phyloP scores from a whole-genome alignment of 805 yeast genomes.

The Lachancea cidri region DNA sequence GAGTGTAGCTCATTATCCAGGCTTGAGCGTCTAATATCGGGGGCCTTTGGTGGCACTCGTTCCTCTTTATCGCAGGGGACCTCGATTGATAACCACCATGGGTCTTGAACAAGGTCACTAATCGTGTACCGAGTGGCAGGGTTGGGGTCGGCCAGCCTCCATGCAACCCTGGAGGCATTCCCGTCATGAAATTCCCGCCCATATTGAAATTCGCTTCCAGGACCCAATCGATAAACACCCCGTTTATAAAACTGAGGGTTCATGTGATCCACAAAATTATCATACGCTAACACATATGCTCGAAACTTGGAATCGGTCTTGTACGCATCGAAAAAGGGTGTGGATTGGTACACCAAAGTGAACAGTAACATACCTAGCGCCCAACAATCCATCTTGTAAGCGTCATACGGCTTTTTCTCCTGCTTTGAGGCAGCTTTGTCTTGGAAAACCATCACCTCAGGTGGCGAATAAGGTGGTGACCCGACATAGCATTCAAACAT shows the following conservation, averaged over 20 bases:
- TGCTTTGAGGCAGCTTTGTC: constrained; percentile 29
- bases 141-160: constrained; percentile 70
- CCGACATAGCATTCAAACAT: constrained; percentile 52
- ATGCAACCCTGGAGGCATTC: constrained; percentile 63
- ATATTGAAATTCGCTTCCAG: constrained; percentile 68
- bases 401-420: constrained; percentile 44
- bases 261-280: constrained; percentile 28
- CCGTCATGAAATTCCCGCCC: constrained; percentile 55
- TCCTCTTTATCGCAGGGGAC: constrained; percentile 41
- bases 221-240: constrained; percentile 46
- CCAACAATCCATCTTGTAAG: constrained; percentile 68
- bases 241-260: constrained; percentile 46
- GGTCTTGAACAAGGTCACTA: constrained; percentile 50
- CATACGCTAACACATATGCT: constrained; percentile 50
- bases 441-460: constrained; percentile 59
- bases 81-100: constrained; percentile 57
- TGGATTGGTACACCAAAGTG: constrained; percentile 50
- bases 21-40: constrained; percentile 24
- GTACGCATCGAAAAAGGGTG: constrained; percentile 55
- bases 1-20: constrained; percentile 8
- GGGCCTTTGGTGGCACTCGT: constrained; percentile 15
- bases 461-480: constrained; percentile 77
- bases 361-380: constrained; percentile 65
- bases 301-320: constrained; percentile 46
- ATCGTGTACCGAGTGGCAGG: constrained; percentile 49